These are phyloP conservation scores for Acaromyces ingoldii DNA, from an alignment of 1,284 basidiomycete species.

Conservation along the genomic window DNA sequence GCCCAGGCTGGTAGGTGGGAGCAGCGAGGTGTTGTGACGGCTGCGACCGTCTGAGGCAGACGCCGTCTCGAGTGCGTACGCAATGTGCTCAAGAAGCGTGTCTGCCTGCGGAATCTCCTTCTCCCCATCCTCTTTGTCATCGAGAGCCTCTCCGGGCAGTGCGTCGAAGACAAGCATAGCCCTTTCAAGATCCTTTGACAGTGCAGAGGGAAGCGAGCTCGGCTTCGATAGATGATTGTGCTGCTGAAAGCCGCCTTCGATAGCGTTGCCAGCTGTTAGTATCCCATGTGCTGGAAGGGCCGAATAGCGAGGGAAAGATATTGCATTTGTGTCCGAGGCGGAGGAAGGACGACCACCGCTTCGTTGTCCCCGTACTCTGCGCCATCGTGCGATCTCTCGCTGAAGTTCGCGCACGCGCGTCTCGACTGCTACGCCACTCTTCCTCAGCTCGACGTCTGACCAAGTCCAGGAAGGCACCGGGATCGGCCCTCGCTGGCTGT, in stretches of 20 bases:
- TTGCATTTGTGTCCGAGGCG: no score
- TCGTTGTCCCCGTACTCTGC: no score
- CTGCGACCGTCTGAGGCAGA: background rate
- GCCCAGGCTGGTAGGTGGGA: background rate
- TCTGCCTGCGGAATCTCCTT: no score
- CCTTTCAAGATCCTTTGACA: constrained; percentile 16
- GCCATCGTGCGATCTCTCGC: constrained; percentile 20
- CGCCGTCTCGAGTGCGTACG: no score
- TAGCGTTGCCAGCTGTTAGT: no score
- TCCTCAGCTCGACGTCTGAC: constrained; percentile 7
- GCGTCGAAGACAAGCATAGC: background rate
- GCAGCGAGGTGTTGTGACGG: background rate
- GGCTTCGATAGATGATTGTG: background rate
- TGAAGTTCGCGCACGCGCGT: constrained; percentile 18
- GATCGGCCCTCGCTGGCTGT: background rate
- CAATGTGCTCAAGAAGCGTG: no score
- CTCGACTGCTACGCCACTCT: no score
- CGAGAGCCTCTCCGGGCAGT: no score
- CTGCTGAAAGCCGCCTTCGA: background rate
- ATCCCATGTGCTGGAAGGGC: no score
- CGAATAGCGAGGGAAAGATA: no score
- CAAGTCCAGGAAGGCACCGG: constrained; percentile 26
- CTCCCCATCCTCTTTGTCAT: no score
- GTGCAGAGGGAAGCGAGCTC: constrained; percentile 4
- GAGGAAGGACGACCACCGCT: no score